Evolutionary conservation across 352 stramenopile species (phyloP), one percentile per base, ranked within the genome.

Genomic region (Peronospora belbahrii): DNA sequence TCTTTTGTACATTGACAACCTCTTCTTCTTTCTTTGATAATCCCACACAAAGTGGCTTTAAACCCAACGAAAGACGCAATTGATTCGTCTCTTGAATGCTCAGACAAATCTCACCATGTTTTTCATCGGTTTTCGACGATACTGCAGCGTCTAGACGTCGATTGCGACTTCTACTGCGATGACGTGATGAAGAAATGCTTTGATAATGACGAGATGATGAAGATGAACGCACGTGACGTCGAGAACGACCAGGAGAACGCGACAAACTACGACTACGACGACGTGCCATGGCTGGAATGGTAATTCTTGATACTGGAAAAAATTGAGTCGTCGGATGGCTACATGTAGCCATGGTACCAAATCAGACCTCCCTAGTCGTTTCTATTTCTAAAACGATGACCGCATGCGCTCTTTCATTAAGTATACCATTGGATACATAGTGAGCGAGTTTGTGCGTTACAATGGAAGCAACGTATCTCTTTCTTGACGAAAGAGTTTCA

Each of bases 11-110:
- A 53, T 70, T 83, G 1, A 90, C 74, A 1, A 81, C 67, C 13
- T 69, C 67, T 23, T 64, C 50, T 10, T 80, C 59, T 10, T 67
- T 70, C 48, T 75, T 81, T 1, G 56, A 70, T 0, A 62, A 54
- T 6, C 64, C 68, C 2, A 80, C 52, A 1, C 61, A 68, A 7
- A 93, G 67, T 28, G 78, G 81, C 37, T 93, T 93, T 24, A 93
- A 59, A 0, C 81, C 81, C 31, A 93, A 55, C 9, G 72, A 71
- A 8, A 66, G 20, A 42, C 81, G 81, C 42, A 93, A 41, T 28
- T 67, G 67, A 60, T 93, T 93, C 23, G 78, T 93, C 52, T 90
- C 81, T 32, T 93, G 78, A 45, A 93, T 65, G 37, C 72, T 90
- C 48, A 90, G 74, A 11, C 74, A 83, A 36, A 88, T 83, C 54